Base-by-base conservation (phyloP, 139 green algal species). In the Tetratostichococcus sp. region DNA sequence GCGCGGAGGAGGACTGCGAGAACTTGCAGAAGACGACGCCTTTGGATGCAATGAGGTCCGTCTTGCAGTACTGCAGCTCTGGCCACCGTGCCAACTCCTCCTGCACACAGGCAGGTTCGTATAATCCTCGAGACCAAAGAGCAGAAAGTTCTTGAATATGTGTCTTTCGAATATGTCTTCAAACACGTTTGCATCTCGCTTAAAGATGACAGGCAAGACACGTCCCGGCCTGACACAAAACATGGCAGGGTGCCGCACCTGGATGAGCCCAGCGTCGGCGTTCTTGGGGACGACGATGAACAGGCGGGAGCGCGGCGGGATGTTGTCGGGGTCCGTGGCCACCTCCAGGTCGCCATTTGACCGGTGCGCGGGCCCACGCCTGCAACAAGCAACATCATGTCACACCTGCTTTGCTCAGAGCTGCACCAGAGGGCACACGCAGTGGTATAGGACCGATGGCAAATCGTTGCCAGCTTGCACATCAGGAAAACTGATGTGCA, bases 21-120 rank as follows among this genome's bases (percentile, higher is more conserved):
- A 93, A 97, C 86, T 97, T 97, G 79, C 85, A 88, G 81, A 95
- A 97, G 1, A 95, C 90, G 11, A 97, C 89, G 35, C 93, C 93
- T 76, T 96, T 96, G 69, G 76, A 75, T 23, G 89, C 86, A 26
- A 96, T 91, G 2, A 97, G 80, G 78, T 97, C 93, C 1, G 89
- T 94, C 79, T 97, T 97, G 90, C 90, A 95, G 80, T 97, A 97
- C 79, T 97, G 87, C 58, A 97, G 78, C 17, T 91, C 92, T 4
- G 69, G 58, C 72, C 88, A 93, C 6, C 78, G 79, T 6, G 57
- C 35, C 82, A 95, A 82, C 30, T 92, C 80, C 2, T 88, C 89
- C 90, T 95, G 81, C 34, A 4, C 26, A 22, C 22, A n/a, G 50
- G 39, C 39, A 50, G 39, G 8, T 50, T n/a, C n/a, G 39, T 71